These are phyloP conservation scores for Salvia rosmarinus DNA, from an alignment of 257 asterid genomes.

Conservation along the genomic window DNA sequence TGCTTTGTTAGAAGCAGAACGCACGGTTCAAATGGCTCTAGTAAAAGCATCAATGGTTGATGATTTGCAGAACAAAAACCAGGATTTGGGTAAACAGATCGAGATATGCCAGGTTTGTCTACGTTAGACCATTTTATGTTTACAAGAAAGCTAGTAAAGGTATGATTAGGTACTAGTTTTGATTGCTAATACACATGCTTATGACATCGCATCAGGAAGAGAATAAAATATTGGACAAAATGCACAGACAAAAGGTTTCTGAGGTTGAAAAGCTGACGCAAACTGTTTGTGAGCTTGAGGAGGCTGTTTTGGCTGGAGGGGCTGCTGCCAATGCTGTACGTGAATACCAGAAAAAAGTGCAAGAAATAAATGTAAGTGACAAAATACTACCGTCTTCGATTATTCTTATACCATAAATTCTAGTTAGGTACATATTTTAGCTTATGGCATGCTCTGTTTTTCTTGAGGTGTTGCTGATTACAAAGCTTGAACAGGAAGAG, in stretches of 20 bases:
- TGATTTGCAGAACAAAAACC: constrained; percentile 88
- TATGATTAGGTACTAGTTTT: constrained; percentile 21
- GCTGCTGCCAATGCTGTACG: constrained; percentile 96
- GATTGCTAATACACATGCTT: constrained; percentile 32
- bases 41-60: constrained; percentile 93
- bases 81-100: constrained; percentile 78
- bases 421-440: constrained; percentile 6
- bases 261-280: constrained; percentile 90
- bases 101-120: constrained; percentile 88
- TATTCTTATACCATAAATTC: not conserved
- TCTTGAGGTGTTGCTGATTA: constrained; percentile 41
- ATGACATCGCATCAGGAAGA: constrained; percentile 64
- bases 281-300: constrained; percentile 86
- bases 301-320: constrained; percentile 93
- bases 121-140: constrained; percentile 29
- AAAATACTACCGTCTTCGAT: not conserved
- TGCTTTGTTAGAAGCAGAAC: constrained; percentile 87
- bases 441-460: constrained; percentile 14
- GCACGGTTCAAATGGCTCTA: constrained; percentile 77
- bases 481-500: constrained; percentile 68
- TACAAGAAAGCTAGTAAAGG: constrained; percentile 1
- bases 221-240: constrained; percentile 82
- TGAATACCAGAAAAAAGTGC: constrained; percentile 80
- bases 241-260: constrained; percentile 85
- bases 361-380: constrained; percentile 68